Conservation (phyloP, 805 yeast species). For the Sugiyamaella mastotermitis region DNA sequence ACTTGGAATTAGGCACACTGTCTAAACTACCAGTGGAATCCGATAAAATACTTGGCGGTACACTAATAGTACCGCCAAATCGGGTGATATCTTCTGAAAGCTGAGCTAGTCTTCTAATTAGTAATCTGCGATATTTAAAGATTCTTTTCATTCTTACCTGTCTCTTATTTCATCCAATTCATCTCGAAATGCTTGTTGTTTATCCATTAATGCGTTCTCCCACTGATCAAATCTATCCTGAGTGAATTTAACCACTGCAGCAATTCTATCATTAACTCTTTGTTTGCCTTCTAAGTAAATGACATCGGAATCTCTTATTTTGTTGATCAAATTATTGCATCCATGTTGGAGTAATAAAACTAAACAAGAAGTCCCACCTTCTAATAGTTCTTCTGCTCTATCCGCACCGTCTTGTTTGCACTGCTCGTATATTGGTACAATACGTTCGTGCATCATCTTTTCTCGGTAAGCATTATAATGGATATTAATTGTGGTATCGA, state of each 20-base stretch:
- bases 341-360: no score
- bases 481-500: slow-evolving; percentile 70
- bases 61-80: no score
- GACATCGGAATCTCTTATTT: slow-evolving; percentile 51
- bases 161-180: slow-evolving; percentile 11
- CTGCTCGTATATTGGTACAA: not conserved
- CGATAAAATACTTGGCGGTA: no score
- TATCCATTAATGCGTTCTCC: slow-evolving; percentile 62
- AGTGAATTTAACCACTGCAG: slow-evolving; percentile 82
- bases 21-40: no score
- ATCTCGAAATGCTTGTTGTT: slow-evolving; percentile 17
- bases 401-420: slow-evolving; percentile 27
- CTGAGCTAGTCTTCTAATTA: no score
- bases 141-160: no score
- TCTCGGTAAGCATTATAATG: slow-evolving; percentile 74
- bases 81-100: no score
- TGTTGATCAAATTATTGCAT: no score
- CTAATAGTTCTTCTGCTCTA: slow-evolving; percentile 15
- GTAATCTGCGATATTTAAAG: no score
- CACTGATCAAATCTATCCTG: slow-evolving; percentile 89
- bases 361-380: no score
- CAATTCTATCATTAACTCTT: slow-evolving; percentile 75
- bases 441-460: slow-evolving; percentile 22
- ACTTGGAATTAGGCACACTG: no score
- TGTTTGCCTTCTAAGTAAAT: slow-evolving; percentile 81